Evolutionary conservation across 2,329 filamentous ascomycete genomes (phyloP).

Genomic region (Mycosphaerella sp.): DNA sequence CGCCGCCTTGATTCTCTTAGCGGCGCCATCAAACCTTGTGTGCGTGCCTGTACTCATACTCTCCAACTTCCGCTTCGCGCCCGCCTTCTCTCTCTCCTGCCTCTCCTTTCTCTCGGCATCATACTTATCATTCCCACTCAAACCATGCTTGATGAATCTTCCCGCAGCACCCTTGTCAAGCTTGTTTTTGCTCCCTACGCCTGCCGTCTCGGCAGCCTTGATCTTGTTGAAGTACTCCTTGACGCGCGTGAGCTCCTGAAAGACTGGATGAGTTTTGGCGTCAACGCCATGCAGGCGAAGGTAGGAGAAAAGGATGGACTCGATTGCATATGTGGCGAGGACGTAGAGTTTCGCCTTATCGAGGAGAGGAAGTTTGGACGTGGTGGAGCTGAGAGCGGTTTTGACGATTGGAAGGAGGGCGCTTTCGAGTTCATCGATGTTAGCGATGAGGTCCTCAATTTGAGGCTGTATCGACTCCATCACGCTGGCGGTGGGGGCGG

Average conservation of each 20-base stretch:
- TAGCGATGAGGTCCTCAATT: slow-evolving; percentile 61
- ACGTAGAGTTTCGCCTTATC: slow-evolving; percentile 93
- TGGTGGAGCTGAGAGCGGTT: slow-evolving; percentile 57
- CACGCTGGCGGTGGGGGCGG: not conserved
- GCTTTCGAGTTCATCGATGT: slow-evolving; percentile 73
- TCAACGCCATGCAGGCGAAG: slow-evolving; percentile 73
- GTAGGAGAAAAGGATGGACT: slow-evolving; percentile 81
- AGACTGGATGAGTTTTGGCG: slow-evolving; percentile 78
- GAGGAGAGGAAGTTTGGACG: slow-evolving; percentile 78
- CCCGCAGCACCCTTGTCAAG: slow-evolving; percentile 70
- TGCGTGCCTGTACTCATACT: slow-evolving; percentile 31
- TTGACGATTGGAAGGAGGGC: slow-evolving; percentile 67
- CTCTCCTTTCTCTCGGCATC: slow-evolving; percentile 38
- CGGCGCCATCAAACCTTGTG: slow-evolving; percentile 31
- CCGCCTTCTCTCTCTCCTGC: slow-evolving; percentile 33
- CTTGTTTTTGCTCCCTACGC: slow-evolving; percentile 45
- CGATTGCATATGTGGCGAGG: slow-evolving; percentile 80
- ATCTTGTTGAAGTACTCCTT: slow-evolving; percentile 93
- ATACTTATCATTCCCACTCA: slow-evolving; percentile 51
- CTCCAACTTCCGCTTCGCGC: slow-evolving; percentile 35
- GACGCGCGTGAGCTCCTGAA: slow-evolving; percentile 76
- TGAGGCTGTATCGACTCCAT: slow-evolving; percentile 60
- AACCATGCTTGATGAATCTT: slow-evolving; percentile 73
- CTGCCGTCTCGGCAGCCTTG: slow-evolving; percentile 57
- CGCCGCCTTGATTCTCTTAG: slow-evolving; percentile 32